Evolutionary conservation across 1,139 yeast genomes (phyloP).

Genomic region (Pichia sp.): DNA sequence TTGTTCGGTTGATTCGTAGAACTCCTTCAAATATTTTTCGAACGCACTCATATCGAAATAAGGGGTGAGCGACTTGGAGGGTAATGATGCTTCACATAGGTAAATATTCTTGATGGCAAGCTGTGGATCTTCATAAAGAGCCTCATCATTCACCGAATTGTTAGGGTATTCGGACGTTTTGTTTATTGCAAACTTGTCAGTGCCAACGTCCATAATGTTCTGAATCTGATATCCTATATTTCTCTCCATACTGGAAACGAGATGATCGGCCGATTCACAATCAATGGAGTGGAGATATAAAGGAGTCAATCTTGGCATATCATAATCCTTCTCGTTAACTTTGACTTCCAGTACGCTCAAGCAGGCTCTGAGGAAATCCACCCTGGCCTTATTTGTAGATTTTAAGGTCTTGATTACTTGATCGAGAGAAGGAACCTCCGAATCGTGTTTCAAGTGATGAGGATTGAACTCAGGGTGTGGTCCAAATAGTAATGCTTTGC

Average conservation of each 20-base stretch:
- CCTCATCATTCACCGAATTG: constrained; percentile 25
- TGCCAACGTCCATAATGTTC: constrained; percentile 41
- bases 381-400: constrained; percentile 41
- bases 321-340: constrained; percentile 42
- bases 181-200: constrained; percentile 48
- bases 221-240: constrained; percentile 37
- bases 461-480: constrained; percentile 87
- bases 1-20: constrained; percentile 20
- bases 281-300: constrained; percentile 36
- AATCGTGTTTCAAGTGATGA: constrained; percentile 35
- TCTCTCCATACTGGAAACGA: constrained; percentile 29
- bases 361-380: constrained; percentile 48
- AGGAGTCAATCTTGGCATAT: constrained; percentile 69
- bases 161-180: constrained; percentile 19
- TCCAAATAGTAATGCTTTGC: constrained; percentile 73
- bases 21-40: constrained; percentile 37
- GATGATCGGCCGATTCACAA: constrained; percentile 19
- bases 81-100: constrained; percentile 35
- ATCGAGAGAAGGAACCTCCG: constrained; percentile 28
- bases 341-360: constrained; percentile 57
- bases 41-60: constrained; percentile 60
- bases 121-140: constrained; percentile 42
- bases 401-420: constrained; percentile 35
- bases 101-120: constrained; percentile 48
- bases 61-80: constrained; percentile 52